phyloP scores from a whole-genome alignment of 208 protist genomes.

The Phytomonas serpens region DNA sequence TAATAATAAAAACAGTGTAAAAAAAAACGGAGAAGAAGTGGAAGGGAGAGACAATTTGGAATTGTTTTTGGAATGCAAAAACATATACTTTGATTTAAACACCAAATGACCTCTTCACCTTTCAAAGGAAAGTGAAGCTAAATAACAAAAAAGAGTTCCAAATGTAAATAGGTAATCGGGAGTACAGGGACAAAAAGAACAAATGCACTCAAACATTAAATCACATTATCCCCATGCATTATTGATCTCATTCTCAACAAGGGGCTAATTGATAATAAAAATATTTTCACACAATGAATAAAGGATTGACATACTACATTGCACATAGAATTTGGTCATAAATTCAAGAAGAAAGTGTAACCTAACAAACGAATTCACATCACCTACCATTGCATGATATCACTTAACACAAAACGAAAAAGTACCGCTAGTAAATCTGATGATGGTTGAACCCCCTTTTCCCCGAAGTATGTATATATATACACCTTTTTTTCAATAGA shows the following conservation, averaged over 20 bases:
- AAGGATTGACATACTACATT: neutral
- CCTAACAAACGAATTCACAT: neutral
- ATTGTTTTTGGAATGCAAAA: neutral
- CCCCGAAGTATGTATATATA: neutral
- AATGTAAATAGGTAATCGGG: neutral
- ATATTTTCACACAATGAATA: neutral
- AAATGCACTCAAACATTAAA: neutral
- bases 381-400: neutral
- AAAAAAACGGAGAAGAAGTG: neutral
- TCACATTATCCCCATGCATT: neutral
- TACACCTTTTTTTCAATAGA: neutral
- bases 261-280: neutral
- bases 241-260: neutral
- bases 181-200: neutral
- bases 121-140: neutral
- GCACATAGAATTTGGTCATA: conserved; percentile 1
- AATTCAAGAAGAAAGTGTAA: conserved; percentile 1
- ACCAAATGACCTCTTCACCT: neutral
- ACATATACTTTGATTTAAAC: neutral
- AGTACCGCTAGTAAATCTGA: neutral
- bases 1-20: neutral
- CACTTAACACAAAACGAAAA: neutral
- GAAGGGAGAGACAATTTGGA: conserved; percentile 1
- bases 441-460: neutral
- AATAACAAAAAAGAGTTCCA: neutral